Evolutionary conservation across 2,329 filamentous ascomycete genomes (phyloP).

Genomic region (Orbilia ellipsospora): DNA sequence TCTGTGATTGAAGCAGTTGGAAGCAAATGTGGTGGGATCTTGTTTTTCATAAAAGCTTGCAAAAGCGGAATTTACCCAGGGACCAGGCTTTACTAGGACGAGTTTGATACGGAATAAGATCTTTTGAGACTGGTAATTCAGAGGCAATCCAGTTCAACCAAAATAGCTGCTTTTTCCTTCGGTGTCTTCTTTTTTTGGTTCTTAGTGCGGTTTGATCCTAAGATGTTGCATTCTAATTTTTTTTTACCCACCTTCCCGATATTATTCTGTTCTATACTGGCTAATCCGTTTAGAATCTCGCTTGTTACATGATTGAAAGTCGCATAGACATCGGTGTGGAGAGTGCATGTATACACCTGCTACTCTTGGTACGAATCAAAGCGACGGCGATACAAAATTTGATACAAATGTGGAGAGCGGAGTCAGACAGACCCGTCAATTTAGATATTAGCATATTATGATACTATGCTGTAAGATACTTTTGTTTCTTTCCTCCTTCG

Average conservation of each 20-base stretch:
- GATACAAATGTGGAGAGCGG: not conserved
- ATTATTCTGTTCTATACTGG: not conserved
- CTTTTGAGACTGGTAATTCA: not conserved
- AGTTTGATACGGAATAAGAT: not conserved
- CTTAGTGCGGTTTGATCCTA: not conserved
- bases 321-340: not conserved
- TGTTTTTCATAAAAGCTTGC: no score
- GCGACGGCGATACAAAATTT: not conserved
- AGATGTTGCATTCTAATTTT: not conserved
- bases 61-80: no score
- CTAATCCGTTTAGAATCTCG: slow-evolving; percentile 13
- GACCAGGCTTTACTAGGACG: not conserved
- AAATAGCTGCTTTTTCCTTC: not conserved
- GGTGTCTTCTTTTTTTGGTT: not conserved
- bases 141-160: not conserved
- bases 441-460: not conserved
- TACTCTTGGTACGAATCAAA: not conserved
- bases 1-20: no score
- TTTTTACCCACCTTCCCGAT: slow-evolving; percentile 9
- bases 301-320: slow-evolving; percentile 19
- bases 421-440: no score
- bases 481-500: not conserved
- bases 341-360: not conserved
- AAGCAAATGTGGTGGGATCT: no score
- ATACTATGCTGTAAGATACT: not conserved